These are phyloP conservation scores for Fusarium globosum DNA, from an alignment of 2,329 filamentous ascomycete species.

Conservation along the genomic window DNA sequence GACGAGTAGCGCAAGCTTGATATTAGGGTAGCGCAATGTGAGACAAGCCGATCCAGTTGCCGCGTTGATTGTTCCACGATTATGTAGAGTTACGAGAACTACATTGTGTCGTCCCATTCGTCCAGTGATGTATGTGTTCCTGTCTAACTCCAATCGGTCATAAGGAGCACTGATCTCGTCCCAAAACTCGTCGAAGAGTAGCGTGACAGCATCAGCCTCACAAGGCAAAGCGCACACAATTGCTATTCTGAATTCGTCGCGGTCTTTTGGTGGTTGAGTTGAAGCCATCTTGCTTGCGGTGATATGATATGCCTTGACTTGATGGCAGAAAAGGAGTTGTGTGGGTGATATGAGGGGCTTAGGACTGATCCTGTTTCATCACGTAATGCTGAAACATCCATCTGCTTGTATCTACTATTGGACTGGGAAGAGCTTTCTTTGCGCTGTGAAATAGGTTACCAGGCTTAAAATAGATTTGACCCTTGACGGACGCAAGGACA, in stretches of 20 bases:
- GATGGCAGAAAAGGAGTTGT: neutral
- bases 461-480: neutral
- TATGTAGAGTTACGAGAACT: constrained; percentile 42
- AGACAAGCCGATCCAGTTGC: constrained; percentile 43
- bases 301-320: neutral
- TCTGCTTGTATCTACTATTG: no score
- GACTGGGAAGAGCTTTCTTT: no score
- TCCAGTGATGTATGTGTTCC: constrained; percentile 47
- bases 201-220: neutral
- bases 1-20: constrained; percentile 51
- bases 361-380: neutral
- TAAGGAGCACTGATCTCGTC: constrained; percentile 14
- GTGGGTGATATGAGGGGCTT: neutral
- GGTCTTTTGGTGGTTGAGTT: neutral
- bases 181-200: constrained; percentile 39
- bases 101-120: neutral
- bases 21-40: constrained; percentile 47
- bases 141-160: constrained; percentile 38
- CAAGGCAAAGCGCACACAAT: neutral
- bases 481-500: accelerated
- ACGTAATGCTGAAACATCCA: neutral
- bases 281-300: neutral
- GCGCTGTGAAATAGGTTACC: neutral
- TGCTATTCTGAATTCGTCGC: neutral
- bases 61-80: constrained; percentile 46